A percentile compares a stretch with the other conserved stretches of the same genome.
These are phyloP conservation scores for Quercus rubra DNA, from an alignment of 306 rosid species.

Conservation along the genomic window DNA sequence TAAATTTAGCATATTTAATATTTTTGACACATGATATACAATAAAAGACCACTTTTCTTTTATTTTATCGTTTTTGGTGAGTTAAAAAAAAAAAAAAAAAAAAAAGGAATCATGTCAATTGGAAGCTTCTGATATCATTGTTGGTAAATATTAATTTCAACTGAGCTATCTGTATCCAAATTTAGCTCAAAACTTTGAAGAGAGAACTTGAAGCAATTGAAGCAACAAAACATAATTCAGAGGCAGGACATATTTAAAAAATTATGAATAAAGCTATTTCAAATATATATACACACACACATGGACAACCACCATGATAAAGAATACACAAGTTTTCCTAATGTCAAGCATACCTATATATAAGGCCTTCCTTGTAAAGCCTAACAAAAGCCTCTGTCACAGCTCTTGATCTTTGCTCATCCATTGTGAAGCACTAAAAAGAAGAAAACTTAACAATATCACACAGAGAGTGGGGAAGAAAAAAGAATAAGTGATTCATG, in stretches of 20 bases:
- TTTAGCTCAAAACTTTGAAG: neutral
- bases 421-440: conserved; percentile 92
- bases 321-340: neutral
- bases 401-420: conserved; percentile 75
- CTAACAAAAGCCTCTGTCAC: conserved; percentile 93
- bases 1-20: neutral
- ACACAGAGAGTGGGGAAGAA: neutral
- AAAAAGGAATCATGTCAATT: neutral
- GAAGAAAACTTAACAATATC: conserved; percentile 1
- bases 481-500: neutral
- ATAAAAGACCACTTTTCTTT: neutral
- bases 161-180: neutral
- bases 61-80: no score
- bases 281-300: neutral
- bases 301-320: neutral
- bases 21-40: neutral
- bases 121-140: neutral
- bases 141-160: neutral
- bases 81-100: no score
- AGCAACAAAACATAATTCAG: conserved; percentile 7
- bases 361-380: conserved; percentile 67
- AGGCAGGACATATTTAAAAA: conserved; percentile 6
- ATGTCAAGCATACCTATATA: conserved; percentile 65
- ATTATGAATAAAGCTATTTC: conserved; percentile 14
- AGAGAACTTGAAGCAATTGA: neutral